Conservation (phyloP, 306 rosid species). For the Dryas alaskensis region DNA sequence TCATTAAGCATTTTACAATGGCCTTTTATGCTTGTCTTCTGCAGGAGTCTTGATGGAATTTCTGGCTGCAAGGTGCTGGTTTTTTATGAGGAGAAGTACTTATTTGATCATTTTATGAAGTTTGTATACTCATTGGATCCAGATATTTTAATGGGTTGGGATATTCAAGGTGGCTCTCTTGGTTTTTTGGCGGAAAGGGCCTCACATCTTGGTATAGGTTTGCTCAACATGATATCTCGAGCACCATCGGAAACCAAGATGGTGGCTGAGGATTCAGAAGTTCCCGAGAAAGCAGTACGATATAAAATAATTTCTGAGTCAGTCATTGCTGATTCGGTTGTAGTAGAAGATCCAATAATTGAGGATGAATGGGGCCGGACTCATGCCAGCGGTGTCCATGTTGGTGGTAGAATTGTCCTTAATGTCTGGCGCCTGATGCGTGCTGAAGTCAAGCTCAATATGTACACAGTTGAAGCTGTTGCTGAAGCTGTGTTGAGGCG, state of each 20-base stretch:
- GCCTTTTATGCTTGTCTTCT: constrained; percentile 29
- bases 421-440: constrained; percentile 89
- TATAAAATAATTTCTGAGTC: constrained; percentile 44
- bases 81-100: constrained; percentile 60
- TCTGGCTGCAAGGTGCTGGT: constrained; percentile 53
- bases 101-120: constrained; percentile 64
- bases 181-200: constrained; percentile 95
- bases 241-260: constrained; percentile 59
- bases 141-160: constrained; percentile 91
- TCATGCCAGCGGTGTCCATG: constrained; percentile 93
- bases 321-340: constrained; percentile 43
- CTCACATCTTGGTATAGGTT: constrained; percentile 65
- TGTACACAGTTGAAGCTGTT: constrained; percentile 84
- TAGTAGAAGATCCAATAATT: constrained; percentile 57
- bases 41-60: constrained; percentile 69
- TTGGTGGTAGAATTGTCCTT: constrained; percentile 92
- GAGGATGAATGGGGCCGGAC: constrained; percentile 99
- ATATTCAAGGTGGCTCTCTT: constrained; percentile 88
- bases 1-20: background rate
- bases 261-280: constrained; percentile 40
- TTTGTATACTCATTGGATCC: constrained; percentile 67
- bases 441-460: constrained; percentile 80
- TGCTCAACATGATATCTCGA: constrained; percentile 75
- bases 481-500: constrained; percentile 82
- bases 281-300: constrained; percentile 38